A percentile compares a stretch with the other conserved stretches of the same genome.
phyloP scores from a whole-genome alignment of 768 basidiomycete species.

The Phallus indusiatus region DNA sequence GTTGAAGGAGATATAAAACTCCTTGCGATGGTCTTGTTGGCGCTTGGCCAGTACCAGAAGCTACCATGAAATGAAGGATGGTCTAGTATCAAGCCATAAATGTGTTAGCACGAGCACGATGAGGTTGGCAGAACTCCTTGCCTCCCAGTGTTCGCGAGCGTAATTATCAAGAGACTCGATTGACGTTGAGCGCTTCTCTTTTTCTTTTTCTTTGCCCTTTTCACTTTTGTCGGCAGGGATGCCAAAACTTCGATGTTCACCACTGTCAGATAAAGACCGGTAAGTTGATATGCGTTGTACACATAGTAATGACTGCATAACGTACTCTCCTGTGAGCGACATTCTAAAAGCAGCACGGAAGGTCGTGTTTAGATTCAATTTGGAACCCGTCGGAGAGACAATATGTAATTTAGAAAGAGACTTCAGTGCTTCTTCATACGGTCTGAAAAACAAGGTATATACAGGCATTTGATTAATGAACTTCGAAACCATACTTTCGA shows the following conservation, averaged over 20 bases:
- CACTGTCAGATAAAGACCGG: slow-evolving; percentile 31
- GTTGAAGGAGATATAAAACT: slow-evolving; percentile 73
- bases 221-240: slow-evolving; percentile 55
- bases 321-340: slow-evolving; percentile 83
- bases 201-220: slow-evolving; percentile 18
- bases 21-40: slow-evolving; percentile 71
- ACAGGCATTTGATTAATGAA: neutral
- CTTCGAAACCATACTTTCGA: slow-evolving; percentile 43
- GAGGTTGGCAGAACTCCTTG: slow-evolving; percentile 20
- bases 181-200: slow-evolving; percentile 43
- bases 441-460: slow-evolving; percentile 30
- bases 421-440: slow-evolving; percentile 59
- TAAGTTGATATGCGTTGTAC: neutral
- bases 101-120: slow-evolving; percentile 3
- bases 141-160: slow-evolving; percentile 89
- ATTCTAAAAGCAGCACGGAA: slow-evolving; percentile 76
- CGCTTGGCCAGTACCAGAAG: slow-evolving; percentile 71
- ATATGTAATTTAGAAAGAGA: slow-evolving; percentile 65
- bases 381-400: slow-evolving; percentile 46
- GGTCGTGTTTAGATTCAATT: slow-evolving; percentile 57
- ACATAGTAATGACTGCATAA: slow-evolving; percentile 2
- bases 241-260: slow-evolving; percentile 76
- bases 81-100: slow-evolving; percentile 41
- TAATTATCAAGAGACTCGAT: slow-evolving; percentile 66
- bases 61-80: slow-evolving; percentile 97